Base-by-base conservation (phyloP, 495 filamentous ascomycete genomes). In the Wilcoxina mikolae region DNA sequence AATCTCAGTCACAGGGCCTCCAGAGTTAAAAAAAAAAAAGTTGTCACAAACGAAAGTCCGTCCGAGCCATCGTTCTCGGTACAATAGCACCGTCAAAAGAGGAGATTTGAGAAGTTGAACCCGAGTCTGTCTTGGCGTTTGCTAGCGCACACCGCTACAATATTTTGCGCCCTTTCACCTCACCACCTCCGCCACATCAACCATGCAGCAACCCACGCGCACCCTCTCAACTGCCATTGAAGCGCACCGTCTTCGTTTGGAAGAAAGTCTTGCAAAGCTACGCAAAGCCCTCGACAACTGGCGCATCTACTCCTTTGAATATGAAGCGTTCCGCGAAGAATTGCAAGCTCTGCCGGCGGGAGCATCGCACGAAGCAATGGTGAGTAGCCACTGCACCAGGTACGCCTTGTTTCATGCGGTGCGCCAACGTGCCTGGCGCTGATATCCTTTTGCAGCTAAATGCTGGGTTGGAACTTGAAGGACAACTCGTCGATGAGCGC, bases 301-400 rank as follows among this genome's bases (percentile, higher is more conserved):
- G 91, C 82, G 85, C 61, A 80, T 77, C 50, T 91, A 81, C 78
- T 89, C 94, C 61, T 75, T 82, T 15, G 93, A 95, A 59, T 98
- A 96, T 67, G 86, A 94, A 58, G 80, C 78, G 11, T 72, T 96
- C 54, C 87, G 82, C 60, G 84, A 91, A 53, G 85, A 87, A 59
- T 76, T 98, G 26, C 60, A 70, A 42, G 67, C 61, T 3, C 64
- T 85, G 28, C 62, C 72, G n/a, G 68, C 74, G 4, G 67, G 76
- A 25, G 69, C 76, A 11, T 68, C 69, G 3, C 60, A 63, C 0
- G 68, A 76, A 4, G 75, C 82, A 35, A 72, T 81, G 31, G 67
- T 80, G 51, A 68, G 59, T 18, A 24, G 15, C 31, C 25, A 31
- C 58, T 51, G 31, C 31, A 23, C 15, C 26, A 27, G 42, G 1